These are phyloP conservation scores for Cruciata laevipes DNA, from an alignment of 257 asterid species.

Conservation along the genomic window DNA sequence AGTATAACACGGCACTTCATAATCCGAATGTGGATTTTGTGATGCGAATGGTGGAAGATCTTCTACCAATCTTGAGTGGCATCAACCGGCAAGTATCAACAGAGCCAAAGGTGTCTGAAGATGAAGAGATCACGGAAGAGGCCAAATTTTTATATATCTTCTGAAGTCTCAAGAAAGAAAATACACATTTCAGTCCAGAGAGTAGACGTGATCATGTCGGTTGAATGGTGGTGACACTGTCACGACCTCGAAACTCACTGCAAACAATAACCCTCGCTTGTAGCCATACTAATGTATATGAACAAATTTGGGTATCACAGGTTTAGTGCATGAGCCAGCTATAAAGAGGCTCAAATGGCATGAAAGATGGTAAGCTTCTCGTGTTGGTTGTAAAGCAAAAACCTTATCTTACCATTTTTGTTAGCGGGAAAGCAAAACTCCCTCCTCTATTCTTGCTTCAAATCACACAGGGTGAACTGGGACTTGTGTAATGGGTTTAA, in stretches of 20 bases:
- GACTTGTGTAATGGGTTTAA: no score
- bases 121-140: conserved; percentile 9
- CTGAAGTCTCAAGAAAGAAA: not conserved
- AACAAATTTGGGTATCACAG: not conserved
- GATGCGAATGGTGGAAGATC: conserved; percentile 51
- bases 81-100: conserved; percentile 3
- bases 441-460: no score
- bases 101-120: conserved; percentile 7
- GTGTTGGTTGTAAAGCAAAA: not conserved
- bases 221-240: not conserved
- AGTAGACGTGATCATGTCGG: no score
- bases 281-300: not conserved
- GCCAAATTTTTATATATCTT: not conserved
- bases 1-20: conserved; percentile 38
- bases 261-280: not conserved
- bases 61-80: conserved; percentile 24
- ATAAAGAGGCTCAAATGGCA: not conserved
- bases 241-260: not conserved
- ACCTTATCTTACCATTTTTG: not conserved
- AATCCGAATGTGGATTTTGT: conserved; percentile 45
- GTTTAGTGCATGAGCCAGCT: not conserved
- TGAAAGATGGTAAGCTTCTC: not conserved
- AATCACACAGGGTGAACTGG: no score
- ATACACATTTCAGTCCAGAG: no score
- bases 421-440: not conserved